Base-by-base conservation (phyloP, 441 rosid genomes). In the Pelargonium exstipulatum region DNA sequence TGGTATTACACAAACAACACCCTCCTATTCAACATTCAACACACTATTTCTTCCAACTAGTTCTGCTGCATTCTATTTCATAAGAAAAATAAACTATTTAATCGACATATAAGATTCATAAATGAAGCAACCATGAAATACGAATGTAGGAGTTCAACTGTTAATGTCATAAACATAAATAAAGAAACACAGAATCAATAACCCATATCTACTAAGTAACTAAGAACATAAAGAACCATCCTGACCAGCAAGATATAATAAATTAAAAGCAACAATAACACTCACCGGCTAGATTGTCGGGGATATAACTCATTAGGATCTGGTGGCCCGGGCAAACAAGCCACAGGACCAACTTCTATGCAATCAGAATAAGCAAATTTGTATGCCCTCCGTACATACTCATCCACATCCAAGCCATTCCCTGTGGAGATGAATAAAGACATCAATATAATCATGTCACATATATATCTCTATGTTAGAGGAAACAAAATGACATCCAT, bases 341-440 rank as follows among this genome's bases (percentile, higher is more conserved):
- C 86, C 81, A 91, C 79, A 61, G 97, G 97, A 71, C 97, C 97
- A 82, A 96, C 79, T 82, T 93, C 99, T 69, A 96, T 85, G 79
- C 97, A 89, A 80, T 96, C 99, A 68, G 96, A 87, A 79, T 96
- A 93, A 55, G 99, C 99, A 90, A 93, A 96, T 75, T 89, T 96
- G 76, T 96, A 96, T 53, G 99, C 97, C 79, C 84, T 88, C 70
- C 98, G 87, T 35, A 96, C 99, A 90, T 96, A 96, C 79, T 93
- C 99, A 73, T 96, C 98, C 75, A 96, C 96, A 82, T 96, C 96
- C 77, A 96, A 82, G 79, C 99, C 98, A 80, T 93, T 96, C 74
- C 99, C 99, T 96, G 85, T 55, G 69, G 69, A 46, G 10, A 70
- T 69, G 64, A 68, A 63, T 67, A 9, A 24, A 80, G 75, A 42